Percentiles rank a stretch among this genome's conserved stretches.
phyloP scores from a whole-genome alignment of 768 basidiomycete genomes.

The Panus rudis region DNA sequence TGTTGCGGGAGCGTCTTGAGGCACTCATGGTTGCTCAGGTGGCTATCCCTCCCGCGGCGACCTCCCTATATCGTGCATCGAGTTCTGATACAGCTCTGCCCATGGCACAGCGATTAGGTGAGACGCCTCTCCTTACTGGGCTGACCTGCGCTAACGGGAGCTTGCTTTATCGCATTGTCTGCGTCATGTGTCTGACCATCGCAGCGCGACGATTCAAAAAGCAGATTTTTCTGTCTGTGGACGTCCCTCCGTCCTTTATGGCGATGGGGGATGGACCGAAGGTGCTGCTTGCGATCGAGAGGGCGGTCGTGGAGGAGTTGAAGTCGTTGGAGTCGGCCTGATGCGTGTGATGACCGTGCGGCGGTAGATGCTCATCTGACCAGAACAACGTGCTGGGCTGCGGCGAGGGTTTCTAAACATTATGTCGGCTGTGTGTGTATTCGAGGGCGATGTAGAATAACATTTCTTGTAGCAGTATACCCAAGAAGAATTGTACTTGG shows the following conservation, averaged over 20 bases:
- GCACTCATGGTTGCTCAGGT: constrained; percentile 7
- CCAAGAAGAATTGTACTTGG: too few species aligned
- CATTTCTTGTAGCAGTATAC: too few species aligned
- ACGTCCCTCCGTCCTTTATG: constrained; percentile 35
- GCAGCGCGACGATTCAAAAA: constrained; percentile 58
- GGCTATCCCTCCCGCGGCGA: constrained; percentile 37
- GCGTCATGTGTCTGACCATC: constrained; percentile 6
- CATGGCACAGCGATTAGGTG: constrained; percentile 80
- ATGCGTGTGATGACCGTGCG: background rate
- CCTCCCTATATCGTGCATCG: constrained; percentile 56
- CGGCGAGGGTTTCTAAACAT: too few species aligned
- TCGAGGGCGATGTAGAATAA: constrained; percentile 6
- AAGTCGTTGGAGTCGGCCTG: constrained; percentile 24
- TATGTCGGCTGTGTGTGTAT: too few species aligned
- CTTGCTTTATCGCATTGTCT: constrained; percentile 4
- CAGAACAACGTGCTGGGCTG: too few species aligned
- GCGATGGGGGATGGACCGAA: constrained; percentile 41
- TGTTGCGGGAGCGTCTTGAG: constrained; percentile 1
- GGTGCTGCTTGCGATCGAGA: constrained; percentile 53
- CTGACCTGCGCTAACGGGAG: constrained; percentile 3
- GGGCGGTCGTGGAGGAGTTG: constrained; percentile 45
- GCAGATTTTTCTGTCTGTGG: constrained; percentile 70
- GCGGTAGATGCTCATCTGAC: too few species aligned
- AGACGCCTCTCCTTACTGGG: constrained; percentile 18
- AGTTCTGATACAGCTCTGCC: constrained; percentile 56